Conservation (phyloP, 2,329 filamentous ascomycete species). For the Aspergillus alliaceus region DNA sequence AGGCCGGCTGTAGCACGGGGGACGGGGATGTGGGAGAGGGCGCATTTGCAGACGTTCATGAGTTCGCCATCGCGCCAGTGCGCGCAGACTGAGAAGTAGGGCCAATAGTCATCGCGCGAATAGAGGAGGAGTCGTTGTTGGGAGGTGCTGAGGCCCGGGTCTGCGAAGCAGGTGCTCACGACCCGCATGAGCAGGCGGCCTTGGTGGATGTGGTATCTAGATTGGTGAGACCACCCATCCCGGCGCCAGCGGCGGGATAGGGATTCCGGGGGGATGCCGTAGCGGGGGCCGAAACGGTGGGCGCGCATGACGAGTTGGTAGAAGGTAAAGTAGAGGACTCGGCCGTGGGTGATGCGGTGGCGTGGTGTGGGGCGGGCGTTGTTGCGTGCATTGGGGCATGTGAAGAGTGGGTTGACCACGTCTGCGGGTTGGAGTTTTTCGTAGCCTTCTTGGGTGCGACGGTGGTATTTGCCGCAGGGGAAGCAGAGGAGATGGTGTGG, state of each 20-base stretch:
- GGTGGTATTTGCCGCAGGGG: slow-evolving; percentile 57
- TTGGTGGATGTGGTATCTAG: slow-evolving; percentile 55
- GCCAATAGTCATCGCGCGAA: slow-evolving; percentile 60
- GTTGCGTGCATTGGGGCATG: slow-evolving; percentile 56
- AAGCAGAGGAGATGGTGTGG: slow-evolving; percentile 62
- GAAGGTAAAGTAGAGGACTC: slow-evolving; percentile 59
- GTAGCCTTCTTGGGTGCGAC: slow-evolving; percentile 52
- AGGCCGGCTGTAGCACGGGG: slow-evolving; percentile 41
- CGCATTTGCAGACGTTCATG: slow-evolving; percentile 62
- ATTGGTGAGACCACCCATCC: slow-evolving; percentile 56
- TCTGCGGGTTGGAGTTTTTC: slow-evolving; percentile 56
- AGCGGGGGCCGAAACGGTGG: slow-evolving; percentile 45
- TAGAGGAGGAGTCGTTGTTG: slow-evolving; percentile 58
- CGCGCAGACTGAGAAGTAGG: slow-evolving; percentile 62
- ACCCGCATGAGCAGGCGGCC: slow-evolving; percentile 60
- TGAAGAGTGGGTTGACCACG: slow-evolving; percentile 57
- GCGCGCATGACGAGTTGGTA: slow-evolving; percentile 58
- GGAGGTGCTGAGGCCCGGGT: slow-evolving; percentile 52
- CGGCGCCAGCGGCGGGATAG: slow-evolving; percentile 58
- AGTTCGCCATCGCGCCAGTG: slow-evolving; percentile 64
- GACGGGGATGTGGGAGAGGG: slow-evolving; percentile 57
- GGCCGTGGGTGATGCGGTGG: slow-evolving; percentile 54
- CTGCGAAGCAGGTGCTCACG: slow-evolving; percentile 54
- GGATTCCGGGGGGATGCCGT: slow-evolving; percentile 50
- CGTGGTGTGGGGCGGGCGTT: slow-evolving; percentile 49